Percentiles rank a stretch among this genome's conserved stretches.
Evolutionary conservation across 2,329 filamentous ascomycete genomes (phyloP).

Genomic region (Sclerotinia subarctica): DNA sequence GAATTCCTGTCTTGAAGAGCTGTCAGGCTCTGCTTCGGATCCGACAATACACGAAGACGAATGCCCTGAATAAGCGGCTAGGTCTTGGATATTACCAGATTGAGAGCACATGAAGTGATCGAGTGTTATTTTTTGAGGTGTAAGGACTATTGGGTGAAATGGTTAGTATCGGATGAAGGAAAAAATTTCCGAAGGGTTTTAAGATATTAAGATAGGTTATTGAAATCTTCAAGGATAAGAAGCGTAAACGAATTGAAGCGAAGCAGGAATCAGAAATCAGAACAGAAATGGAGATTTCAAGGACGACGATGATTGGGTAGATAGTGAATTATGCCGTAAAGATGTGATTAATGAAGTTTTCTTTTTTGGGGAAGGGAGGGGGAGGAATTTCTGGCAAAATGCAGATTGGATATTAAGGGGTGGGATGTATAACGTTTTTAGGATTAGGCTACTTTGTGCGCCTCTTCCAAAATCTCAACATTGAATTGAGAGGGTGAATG

Average conservation of each 20-base stretch:
- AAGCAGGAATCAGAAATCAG: not conserved
- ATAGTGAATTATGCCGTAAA: not conserved
- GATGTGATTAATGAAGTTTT: not conserved
- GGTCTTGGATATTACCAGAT: slow-evolving; percentile 39
- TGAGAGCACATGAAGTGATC: slow-evolving; percentile 41
- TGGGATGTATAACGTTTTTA: slow-evolving; percentile 5
- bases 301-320: slow-evolving; percentile 8
- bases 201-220: slow-evolving; percentile 16
- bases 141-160: slow-evolving; percentile 30
- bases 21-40: slow-evolving; percentile 39
- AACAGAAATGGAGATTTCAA: slow-evolving; percentile 12
- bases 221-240: slow-evolving; percentile 20
- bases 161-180: slow-evolving; percentile 27
- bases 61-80: slow-evolving; percentile 36
- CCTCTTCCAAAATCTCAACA: not conserved
- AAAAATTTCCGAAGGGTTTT: slow-evolving; percentile 9
- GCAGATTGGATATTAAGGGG: not conserved
- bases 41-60: slow-evolving; percentile 37
- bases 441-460: slow-evolving; percentile 15
- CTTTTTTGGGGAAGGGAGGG: too few species aligned
- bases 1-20: slow-evolving; percentile 38
- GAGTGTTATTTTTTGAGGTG: slow-evolving; percentile 30
- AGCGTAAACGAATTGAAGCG: not conserved
- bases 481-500: slow-evolving; percentile 1
- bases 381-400: not conserved